phyloP scores from a whole-genome alignment of 2,329 filamentous ascomycete genomes.

The Fusarium sp. region DNA sequence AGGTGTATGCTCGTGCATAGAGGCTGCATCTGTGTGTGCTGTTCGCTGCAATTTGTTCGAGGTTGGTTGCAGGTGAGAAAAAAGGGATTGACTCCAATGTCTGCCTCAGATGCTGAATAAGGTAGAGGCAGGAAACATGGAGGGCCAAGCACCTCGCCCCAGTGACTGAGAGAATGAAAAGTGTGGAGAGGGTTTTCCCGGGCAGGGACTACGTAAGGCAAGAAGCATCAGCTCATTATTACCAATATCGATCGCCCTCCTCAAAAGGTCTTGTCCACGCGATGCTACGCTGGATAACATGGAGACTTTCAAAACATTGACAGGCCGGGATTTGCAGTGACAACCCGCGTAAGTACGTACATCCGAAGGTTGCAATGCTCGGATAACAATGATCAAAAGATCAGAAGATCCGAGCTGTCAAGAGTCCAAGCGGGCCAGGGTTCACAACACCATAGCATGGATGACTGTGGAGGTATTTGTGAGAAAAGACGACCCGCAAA shows the following conservation, averaged over 20 bases:
- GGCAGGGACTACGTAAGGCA: background rate
- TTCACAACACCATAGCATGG: background rate
- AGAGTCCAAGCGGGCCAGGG: background rate
- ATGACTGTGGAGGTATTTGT: background rate
- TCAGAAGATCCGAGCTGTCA: background rate
- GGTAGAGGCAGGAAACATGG: background rate
- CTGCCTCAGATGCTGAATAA: background rate
- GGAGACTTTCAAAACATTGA: background rate
- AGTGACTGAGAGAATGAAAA: background rate
- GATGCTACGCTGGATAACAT: background rate
- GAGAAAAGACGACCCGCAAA: background rate
- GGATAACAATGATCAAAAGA: background rate
- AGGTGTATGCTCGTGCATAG: background rate
- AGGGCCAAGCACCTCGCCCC: no score
- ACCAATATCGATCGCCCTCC: background rate
- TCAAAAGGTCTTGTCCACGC: background rate
- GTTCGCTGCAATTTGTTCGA: background rate
- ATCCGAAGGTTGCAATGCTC: background rate
- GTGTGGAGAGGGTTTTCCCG: background rate
- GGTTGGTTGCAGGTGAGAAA: background rate
- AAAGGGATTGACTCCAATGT: background rate
- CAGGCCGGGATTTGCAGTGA: background rate
- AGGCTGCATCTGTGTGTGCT: background rate
- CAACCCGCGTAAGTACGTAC: background rate
- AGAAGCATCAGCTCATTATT: background rate